Base-by-base conservation (phyloP, 2,329 filamentous ascomycete genomes). In the Arthrocladium fulminans region DNA sequence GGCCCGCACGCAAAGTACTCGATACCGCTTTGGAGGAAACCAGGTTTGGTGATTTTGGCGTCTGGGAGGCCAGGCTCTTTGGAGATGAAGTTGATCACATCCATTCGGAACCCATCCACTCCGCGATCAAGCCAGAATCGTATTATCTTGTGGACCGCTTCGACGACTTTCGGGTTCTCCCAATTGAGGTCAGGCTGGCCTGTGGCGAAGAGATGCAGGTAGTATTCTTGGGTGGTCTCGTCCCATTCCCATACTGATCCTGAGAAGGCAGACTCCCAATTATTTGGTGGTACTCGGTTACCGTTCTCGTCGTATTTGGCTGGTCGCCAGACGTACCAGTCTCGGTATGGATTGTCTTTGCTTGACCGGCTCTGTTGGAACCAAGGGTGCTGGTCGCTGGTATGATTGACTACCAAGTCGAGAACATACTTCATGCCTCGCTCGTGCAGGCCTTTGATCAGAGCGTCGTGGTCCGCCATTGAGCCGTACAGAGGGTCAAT, bases 141-240 rank as follows among this genome's bases (percentile, higher is more conserved):
- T 76, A 87, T 83, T 1, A 80, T 70, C 7, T 71, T 73, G 62
- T 85, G 84, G 15, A 87, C 77, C 5, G 82, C 84, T 23, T 73
- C 65, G 3, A 84, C 74, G 0, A 79, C 75, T 19, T 74, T 75
- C 0, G 70, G 66, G 48, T 81, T 84, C 59, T 88, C 82, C 84
- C 84, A 88, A 63, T 89, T 89, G 9, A 89, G 69, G 56, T 89
- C 85, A 0, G 85, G 84, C 62, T 88, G 84, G 53, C 83, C 76
- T 6, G 74, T 74, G 7, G 79, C 77, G 61, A 86, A 89, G 12
- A 89, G 72, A 52, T 83, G 79, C 0, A 87, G 74, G 59, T 85
- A 87, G 61, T 86, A 87, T 62, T 88, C 80, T 47, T 75, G 69
- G 0, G 81, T 84, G 12, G 64, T 60, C 55, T 84, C 79, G 56